Base-by-base conservation (phyloP, 2,329 filamentous ascomycete species). In the Sporothrix mexicana region DNA sequence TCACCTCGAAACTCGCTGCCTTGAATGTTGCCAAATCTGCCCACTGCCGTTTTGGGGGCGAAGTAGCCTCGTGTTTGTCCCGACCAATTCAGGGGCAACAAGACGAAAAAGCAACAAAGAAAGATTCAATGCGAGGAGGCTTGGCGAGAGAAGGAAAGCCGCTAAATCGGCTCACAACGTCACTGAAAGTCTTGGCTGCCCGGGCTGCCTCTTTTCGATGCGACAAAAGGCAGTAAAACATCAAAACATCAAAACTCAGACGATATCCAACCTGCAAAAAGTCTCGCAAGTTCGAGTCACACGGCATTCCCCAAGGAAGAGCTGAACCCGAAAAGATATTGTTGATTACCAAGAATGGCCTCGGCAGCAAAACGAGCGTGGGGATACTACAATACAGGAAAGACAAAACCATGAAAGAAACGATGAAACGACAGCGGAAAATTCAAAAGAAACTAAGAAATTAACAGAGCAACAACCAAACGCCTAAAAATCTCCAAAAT, bases 81-180 rank as follows among this genome's bases (percentile, higher is more conserved):
- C n/a, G n/a, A n/a, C n/a, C n/a, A n/a, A n/a, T 69, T 55, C 67
- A 69, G 67, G 51, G 67, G 51, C 51, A 69, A 57, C 10, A 47
- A 69, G 25, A 12, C 25, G 9, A 41, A 25, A n/a, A 57, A 25
- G 23, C 45, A 67, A 51, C 64, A 36, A 36, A 36, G 47, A 17
- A 69, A 15, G n/a, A n/a, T 53, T 41, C 36, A 59, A 69, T 41
- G 51, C n/a, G n/a, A 36, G n/a, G 10, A 55, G 49, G 47, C 67
- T 57, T 66, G 61, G 61, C 61, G 61, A 25, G 41, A 6, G 45
- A 23, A 13, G 9, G 15, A 62, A 45, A 66, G 7, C 61, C 61
- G 61, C 41, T 47, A 25, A 66, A 47, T 20, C 30, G 30, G 30
- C 41, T 7, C 41, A 66, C 59, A 45, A 64, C n/a, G 41, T 45